A percentile compares a stretch with the other conserved stretches of the same genome.
Conservation (phyloP, 2,329 filamentous ascomycete species). For the Apiospora pterosperma region DNA sequence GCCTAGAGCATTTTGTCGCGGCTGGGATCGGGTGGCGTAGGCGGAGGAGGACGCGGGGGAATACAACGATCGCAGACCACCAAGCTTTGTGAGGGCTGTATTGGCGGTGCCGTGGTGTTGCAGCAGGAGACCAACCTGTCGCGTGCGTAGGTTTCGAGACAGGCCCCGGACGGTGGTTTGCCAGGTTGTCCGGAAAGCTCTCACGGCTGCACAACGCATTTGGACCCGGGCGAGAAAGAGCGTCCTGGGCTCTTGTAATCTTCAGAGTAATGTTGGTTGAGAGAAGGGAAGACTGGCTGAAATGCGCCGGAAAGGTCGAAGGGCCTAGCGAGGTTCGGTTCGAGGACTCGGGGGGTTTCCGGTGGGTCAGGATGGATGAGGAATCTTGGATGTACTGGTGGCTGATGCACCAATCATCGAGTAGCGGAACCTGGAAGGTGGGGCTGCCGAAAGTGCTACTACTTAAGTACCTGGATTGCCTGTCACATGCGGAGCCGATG, state of each 20-base stretch:
- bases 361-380: conserved; percentile 1
- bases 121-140: conserved; percentile 16
- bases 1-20: conserved; percentile 33
- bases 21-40: conserved; percentile 27
- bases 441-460: too few species aligned
- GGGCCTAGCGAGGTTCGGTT: neutral
- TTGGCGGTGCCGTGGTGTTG: conserved; percentile 36
- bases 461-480: neutral
- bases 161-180: conserved; percentile 61
- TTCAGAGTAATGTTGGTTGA: conserved; percentile 1
- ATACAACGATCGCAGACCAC: conserved; percentile 14
- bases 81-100: conserved; percentile 2
- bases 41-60: conserved; percentile 28
- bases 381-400: too few species aligned
- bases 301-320: neutral
- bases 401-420: too few species aligned
- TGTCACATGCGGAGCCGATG: neutral
- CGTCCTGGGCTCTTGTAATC: conserved; percentile 2
- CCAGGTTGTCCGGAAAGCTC: conserved; percentile 66
- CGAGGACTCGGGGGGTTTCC: neutral
- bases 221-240: conserved; percentile 25
- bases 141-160: conserved; percentile 42
- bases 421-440: too few species aligned
- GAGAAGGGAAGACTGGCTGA: neutral
- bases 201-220: conserved; percentile 73